Evolutionary conservation across 2,329 filamentous ascomycete genomes (phyloP).

Genomic region (Volutella citrinella): DNA sequence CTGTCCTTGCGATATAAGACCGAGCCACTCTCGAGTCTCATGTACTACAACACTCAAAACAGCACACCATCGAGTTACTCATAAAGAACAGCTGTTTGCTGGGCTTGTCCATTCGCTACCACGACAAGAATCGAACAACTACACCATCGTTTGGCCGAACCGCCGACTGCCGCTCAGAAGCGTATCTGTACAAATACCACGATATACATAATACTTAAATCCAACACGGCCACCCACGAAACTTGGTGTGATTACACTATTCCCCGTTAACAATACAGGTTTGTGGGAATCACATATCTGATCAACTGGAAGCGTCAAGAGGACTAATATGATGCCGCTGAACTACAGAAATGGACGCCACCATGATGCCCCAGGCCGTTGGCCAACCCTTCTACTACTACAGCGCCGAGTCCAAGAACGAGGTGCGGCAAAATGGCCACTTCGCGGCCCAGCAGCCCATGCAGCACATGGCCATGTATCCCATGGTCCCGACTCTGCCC

Average conservation of each 20-base stretch:
- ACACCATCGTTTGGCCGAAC: constrained; percentile 25
- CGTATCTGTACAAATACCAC: constrained; percentile 23
- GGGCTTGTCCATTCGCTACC: constrained; percentile 41
- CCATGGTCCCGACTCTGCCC: constrained; percentile 55
- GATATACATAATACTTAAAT: constrained; percentile 26
- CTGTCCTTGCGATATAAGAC: constrained; percentile 19
- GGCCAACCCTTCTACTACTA: constrained; percentile 86
- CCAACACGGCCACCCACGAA: constrained; percentile 8
- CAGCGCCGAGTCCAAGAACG: constrained; percentile 70
- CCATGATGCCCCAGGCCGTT: constrained; percentile 58
- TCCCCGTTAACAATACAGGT: too few relatives aligned
- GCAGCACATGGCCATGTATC: constrained; percentile 51
- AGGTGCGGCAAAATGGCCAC: constrained; percentile 66
- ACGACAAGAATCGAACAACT: constrained; percentile 21
- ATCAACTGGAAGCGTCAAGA: too few relatives aligned
- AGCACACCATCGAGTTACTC: constrained; percentile 27
- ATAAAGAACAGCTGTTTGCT: constrained; percentile 31
- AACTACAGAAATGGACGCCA: constrained; percentile 62
- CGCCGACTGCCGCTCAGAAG: constrained; percentile 16
- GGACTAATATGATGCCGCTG: constrained; percentile 15
- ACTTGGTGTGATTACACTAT: too few relatives aligned
- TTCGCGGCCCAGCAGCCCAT: constrained; percentile 60
- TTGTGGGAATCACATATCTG: constrained; percentile 19
- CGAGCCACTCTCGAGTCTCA: constrained; percentile 21
- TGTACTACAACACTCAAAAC: constrained; percentile 29